Conservation (phyloP, 148 eudicot species). For the Drosera capensis region DNA sequence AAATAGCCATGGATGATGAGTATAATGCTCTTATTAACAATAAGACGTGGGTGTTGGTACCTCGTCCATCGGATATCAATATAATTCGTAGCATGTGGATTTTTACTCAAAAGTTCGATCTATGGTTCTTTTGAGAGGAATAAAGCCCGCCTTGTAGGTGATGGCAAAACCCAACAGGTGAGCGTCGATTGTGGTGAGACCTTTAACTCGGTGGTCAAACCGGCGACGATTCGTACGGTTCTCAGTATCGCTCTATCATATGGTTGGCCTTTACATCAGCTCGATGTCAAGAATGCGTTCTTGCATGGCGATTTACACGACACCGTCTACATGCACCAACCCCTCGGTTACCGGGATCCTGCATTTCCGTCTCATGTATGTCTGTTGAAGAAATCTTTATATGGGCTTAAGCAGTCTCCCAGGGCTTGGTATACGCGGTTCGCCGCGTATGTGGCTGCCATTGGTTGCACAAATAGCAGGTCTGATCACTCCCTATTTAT, state of each 20-base stretch:
- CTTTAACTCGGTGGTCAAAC: slow-evolving; percentile 1
- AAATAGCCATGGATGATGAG: background rate
- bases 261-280: background rate
- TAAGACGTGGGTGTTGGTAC: background rate
- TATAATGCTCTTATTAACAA: background rate
- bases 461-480: background rate
- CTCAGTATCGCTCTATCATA: background rate
- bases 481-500: slow-evolving; percentile 2
- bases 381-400: background rate
- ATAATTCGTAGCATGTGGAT: slow-evolving; percentile 1
- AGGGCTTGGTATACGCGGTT: slow-evolving; percentile 4
- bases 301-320: background rate
- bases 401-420: slow-evolving; percentile 1
- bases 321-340: background rate
- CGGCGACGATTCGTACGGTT: background rate
- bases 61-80: background rate
- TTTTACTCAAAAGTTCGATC: background rate
- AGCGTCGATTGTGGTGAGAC: background rate
- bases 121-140: too few relatives aligned
- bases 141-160: background rate
- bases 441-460: background rate
- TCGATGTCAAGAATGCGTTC: background rate
- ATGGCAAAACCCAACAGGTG: background rate
- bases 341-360: background rate
- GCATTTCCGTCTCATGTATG: background rate